Conservation (phyloP, 2,329 filamentous ascomycete species). For the Colletotrichum aenigma region DNA sequence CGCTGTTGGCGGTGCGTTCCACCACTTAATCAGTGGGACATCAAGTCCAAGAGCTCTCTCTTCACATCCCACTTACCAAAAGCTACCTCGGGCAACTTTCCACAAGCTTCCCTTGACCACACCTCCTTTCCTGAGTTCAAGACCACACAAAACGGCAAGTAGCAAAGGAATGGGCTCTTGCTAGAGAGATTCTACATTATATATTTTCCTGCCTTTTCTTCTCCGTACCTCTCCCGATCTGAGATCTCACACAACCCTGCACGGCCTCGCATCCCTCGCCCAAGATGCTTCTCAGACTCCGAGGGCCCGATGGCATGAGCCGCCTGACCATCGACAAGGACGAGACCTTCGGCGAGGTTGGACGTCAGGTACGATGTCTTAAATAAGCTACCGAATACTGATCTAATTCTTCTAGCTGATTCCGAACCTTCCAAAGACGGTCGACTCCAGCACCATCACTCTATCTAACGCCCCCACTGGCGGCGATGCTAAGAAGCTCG, state of each 20-base stretch:
- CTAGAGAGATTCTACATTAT: neutral
- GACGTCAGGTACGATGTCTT: slow-evolving; percentile 47
- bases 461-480: slow-evolving; percentile 66
- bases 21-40: neutral
- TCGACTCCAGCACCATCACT: slow-evolving; percentile 63
- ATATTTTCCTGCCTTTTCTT: neutral
- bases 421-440: slow-evolving; percentile 62
- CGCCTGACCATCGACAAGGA: slow-evolving; percentile 78
- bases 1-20: slow-evolving; percentile 6
- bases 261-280: slow-evolving; percentile 3
- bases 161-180: neutral
- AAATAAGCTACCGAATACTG: slow-evolving; percentile 18
- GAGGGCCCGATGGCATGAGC: slow-evolving; percentile 91
- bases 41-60: slow-evolving; percentile 9
- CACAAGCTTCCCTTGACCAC: neutral
- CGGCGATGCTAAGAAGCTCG: slow-evolving; percentile 62
- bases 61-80: slow-evolving; percentile 4
- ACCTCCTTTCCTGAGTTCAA: neutral
- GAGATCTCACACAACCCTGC: neutral
- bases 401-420: slow-evolving; percentile 49
- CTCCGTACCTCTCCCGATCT: neutral
- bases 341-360: slow-evolving; percentile 72
- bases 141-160: neutral
- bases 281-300: slow-evolving; percentile 82
- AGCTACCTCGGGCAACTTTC: neutral